Base-by-base conservation (phyloP, 2,329 filamentous ascomycete species). In the Pestalotiopsis sp. region DNA sequence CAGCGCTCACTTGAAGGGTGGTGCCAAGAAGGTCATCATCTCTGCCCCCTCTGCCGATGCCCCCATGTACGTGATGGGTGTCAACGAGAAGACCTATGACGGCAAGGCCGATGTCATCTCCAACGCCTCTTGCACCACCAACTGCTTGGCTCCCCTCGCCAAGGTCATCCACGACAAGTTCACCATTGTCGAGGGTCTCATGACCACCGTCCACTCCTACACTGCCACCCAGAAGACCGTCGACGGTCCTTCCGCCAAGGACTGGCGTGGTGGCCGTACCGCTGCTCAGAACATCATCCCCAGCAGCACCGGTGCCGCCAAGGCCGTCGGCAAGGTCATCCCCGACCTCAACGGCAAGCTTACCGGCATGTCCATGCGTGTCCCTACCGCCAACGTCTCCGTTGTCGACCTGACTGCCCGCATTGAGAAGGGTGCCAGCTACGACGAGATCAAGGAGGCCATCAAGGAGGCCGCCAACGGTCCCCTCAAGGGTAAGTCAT, bases 281-380 rank as follows among this genome's bases (percentile, higher is more conserved):
- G 96, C 96, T 86, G 96, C 96, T 81, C 93, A 97, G 90, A 98
- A 99, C 92, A 98, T 98, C 90, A 98, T 99, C 81, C 96, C 96
- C 85, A 94, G 91, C 88, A 97, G 93, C 90, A 99, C 96, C 75
- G 96, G 96, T 91, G 96, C 96, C 84, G 96, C 96, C 83, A 99
- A 99, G 94, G 96, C 96, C 82, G 96, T 99, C 87, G 96, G 96
- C 87, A 99, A 99, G 92, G 96, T 98, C 88, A 98, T 98, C 80
- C 96, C 96, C 78, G 87, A 90, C 77, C 91, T 99, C 77, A 98
- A 98, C 87, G 96, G 96, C 90, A 99, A 99, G 92, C 94, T 98
- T 76, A 99, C 96, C 75, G 96, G 96, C 87, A 98, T 99, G 96
- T 90, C 96, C 80, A 96, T 99, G 93, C 96, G 96, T 92, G 95